Conservation (phyloP, 306 rosid species). For the Acacia acuminata region DNA sequence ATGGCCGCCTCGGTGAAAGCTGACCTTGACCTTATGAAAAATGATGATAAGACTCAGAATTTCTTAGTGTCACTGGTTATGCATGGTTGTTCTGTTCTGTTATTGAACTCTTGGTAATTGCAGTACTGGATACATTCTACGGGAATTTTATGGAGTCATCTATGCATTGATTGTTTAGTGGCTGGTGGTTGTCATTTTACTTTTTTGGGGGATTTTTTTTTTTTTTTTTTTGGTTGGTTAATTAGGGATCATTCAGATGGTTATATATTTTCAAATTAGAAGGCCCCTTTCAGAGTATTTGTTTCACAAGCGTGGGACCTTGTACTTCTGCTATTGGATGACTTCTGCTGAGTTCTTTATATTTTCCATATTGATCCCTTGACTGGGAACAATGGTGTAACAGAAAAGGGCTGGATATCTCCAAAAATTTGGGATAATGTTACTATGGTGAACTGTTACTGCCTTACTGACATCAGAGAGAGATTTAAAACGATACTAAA, state of each 20-base stretch:
- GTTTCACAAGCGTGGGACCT: slow-evolving; percentile 28
- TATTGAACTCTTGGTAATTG: slow-evolving; percentile 32
- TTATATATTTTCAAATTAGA: slow-evolving; percentile 27
- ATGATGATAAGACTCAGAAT: slow-evolving; percentile 30
- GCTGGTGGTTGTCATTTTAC: slow-evolving; percentile 36
- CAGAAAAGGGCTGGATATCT: slow-evolving; percentile 30
- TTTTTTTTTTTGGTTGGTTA: slow-evolving; percentile 32
- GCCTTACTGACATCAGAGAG: slow-evolving; percentile 19
- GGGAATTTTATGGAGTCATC: slow-evolving; percentile 23
- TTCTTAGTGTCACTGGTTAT: slow-evolving; percentile 28
- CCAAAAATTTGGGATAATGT: slow-evolving; percentile 21
- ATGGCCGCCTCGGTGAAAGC: slow-evolving; percentile 35
- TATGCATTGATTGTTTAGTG: slow-evolving; percentile 29
- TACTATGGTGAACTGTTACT: slow-evolving; percentile 27
- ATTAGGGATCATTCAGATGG: slow-evolving; percentile 28
- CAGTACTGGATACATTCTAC: slow-evolving; percentile 27
- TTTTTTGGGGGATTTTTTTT: slow-evolving; percentile 17
- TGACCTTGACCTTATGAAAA: slow-evolving; percentile 33
- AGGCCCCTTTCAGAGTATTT: slow-evolving; percentile 29
- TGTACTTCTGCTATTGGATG: slow-evolving; percentile 13
- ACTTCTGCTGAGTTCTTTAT: slow-evolving; percentile 33
- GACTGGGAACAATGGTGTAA: slow-evolving; percentile 16
- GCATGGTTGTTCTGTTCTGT: slow-evolving; percentile 29
- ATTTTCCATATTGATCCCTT: slow-evolving; percentile 24
- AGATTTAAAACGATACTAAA: slow-evolving; percentile 17